Evolutionary conservation across 805 yeast species (phyloP).

Genomic region (Saccharomycopsis amapae): DNA sequence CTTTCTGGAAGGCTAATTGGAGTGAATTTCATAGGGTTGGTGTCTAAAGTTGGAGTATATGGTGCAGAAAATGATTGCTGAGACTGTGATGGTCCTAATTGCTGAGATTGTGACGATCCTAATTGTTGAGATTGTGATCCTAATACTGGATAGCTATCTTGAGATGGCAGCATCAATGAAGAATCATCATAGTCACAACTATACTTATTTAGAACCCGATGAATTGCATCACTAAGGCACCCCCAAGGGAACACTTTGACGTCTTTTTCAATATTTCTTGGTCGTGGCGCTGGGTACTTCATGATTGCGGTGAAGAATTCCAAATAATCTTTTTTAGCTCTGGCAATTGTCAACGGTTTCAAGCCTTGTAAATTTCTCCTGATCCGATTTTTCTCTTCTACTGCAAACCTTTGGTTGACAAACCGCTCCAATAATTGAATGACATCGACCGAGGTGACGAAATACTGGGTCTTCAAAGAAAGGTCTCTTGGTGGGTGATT

Average conservation of each 20-base stretch:
- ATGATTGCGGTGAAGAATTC: constrained; percentile 42
- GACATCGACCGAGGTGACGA: constrained; percentile 59
- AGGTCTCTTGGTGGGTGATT: background rate
- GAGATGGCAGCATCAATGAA: too few relatives aligned
- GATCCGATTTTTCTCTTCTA: constrained; percentile 65
- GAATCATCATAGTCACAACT: constrained; percentile 10
- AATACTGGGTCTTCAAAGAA: constrained; percentile 26
- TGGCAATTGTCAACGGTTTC: constrained; percentile 35
- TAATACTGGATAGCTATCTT: too few relatives aligned
- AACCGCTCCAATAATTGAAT: constrained; percentile 49
- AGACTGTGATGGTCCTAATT: too few relatives aligned
- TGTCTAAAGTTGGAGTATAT: too few relatives aligned
- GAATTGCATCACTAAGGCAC: constrained; percentile 43
- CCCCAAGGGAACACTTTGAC: constrained; percentile 60
- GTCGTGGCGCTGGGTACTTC: constrained; percentile 56
- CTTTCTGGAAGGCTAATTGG: too few relatives aligned
- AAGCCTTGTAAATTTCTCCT: constrained; percentile 59
- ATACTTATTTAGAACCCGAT: constrained; percentile 55
- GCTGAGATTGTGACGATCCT: too few relatives aligned
- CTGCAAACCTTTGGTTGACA: constrained; percentile 46
- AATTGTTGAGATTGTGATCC: too few relatives aligned
- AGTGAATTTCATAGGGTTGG: too few relatives aligned
- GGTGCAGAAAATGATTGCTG: too few relatives aligned
- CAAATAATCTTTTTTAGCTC: constrained; percentile 1
- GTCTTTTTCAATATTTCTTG: constrained; percentile 64